Percentiles rank a stretch among this genome's conserved stretches.
Evolutionary conservation across 225 moss, liverwort and hornwort genomes (phyloP).

Genomic region (Thuidium tamariscinum): DNA sequence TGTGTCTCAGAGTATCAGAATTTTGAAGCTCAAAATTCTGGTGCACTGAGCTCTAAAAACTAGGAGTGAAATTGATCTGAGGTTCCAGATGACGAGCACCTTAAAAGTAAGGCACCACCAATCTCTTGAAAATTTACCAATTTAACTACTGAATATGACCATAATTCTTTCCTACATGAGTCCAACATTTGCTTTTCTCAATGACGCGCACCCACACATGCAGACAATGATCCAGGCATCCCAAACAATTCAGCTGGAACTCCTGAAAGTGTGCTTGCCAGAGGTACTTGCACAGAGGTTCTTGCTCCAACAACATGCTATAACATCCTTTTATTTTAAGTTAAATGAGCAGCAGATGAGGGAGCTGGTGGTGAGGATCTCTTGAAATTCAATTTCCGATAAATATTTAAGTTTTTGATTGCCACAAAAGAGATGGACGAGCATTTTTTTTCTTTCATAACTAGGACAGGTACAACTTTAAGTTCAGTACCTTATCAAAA

Average conservation of each 20-base stretch:
- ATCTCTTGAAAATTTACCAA: neutral
- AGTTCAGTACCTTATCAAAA: neutral
- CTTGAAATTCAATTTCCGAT: neutral
- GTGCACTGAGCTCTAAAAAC: neutral
- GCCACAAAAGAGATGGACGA: neutral
- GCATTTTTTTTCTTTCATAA: neutral
- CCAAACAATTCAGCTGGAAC: neutral
- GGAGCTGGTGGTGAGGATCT: neutral
- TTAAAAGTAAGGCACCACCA: neutral
- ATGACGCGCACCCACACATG: neutral
- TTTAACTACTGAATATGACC: neutral
- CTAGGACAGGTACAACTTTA: neutral
- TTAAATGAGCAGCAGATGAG: neutral
- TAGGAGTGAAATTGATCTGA: neutral
- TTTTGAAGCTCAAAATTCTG: neutral
- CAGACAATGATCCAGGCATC: neutral
- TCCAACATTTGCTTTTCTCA: neutral
- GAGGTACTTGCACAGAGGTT: neutral
- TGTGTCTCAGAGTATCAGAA: neutral
- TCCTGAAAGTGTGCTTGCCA: neutral
- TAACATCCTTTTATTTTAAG: neutral
- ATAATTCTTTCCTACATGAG: neutral
- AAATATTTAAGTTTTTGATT: neutral
- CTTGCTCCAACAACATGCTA: neutral
- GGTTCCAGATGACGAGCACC: neutral